These are phyloP conservation scores for Thamnidium elegans DNA, from an alignment of 192 early-diverging fungal species.

Conservation along the genomic window DNA sequence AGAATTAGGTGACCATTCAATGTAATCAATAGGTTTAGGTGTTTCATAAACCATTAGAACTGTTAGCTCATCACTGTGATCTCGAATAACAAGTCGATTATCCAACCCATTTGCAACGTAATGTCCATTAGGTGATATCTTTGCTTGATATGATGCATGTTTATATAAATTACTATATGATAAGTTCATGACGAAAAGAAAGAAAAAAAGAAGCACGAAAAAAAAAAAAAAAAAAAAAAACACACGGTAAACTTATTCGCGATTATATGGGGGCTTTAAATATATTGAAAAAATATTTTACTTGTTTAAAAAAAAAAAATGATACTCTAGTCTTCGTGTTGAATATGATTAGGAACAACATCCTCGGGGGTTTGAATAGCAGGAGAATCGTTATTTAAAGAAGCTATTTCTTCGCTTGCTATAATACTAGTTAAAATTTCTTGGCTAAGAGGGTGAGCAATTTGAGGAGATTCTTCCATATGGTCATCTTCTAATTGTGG, in stretches of 20 bases:
- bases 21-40: conserved; percentile 43
- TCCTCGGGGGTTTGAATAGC: no score
- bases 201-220: no score
- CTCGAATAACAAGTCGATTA: conserved; percentile 65
- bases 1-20: conserved; percentile 70
- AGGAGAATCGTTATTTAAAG: no score
- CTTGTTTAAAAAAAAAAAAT: no score
- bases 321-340: no score
- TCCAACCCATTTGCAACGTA: conserved; percentile 71
- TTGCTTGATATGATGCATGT: conserved; percentile 50
- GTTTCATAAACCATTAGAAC: conserved; percentile 59
- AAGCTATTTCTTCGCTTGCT: no score
- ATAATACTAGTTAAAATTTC: not conserved
- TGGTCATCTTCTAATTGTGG: not conserved
- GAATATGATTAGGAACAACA: no score
- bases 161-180: conserved; percentile 47
- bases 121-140: conserved; percentile 60
- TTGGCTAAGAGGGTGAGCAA: conserved; percentile 5
- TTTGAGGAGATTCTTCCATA: conserved; percentile 1
- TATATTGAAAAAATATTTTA: no score
- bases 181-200: not conserved
- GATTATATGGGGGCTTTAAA: no score
- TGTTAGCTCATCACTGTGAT: conserved; percentile 56
- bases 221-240: no score
- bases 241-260: no score